Conservation (phyloP, 345 rosid genomes). For the Sapria himalayana region DNA sequence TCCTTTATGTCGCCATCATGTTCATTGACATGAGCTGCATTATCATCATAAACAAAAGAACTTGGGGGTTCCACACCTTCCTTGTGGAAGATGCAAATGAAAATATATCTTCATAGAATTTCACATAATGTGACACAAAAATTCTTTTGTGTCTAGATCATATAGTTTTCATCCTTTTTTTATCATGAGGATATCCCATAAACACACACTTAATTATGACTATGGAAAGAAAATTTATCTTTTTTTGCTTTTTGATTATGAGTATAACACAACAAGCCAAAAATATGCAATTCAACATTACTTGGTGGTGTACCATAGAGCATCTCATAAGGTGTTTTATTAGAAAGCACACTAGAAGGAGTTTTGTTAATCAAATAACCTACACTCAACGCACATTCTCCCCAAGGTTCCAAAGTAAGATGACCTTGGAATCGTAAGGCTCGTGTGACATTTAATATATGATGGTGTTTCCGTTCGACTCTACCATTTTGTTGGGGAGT, state of each 20-base stretch:
- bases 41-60: slow-evolving; percentile 1
- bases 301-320: background rate
- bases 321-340: background rate
- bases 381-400: background rate
- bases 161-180: background rate
- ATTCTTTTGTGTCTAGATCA: background rate
- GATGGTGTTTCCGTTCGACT: slow-evolving; percentile 1
- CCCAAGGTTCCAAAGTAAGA: background rate
- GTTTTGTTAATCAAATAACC: background rate
- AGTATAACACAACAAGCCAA: background rate
- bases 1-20: too few relatives aligned
- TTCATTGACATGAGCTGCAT: background rate
- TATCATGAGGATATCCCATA: background rate
- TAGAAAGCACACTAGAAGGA: background rate
- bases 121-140: background rate
- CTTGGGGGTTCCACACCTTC: background rate
- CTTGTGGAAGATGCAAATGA: background rate
- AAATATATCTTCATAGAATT: background rate
- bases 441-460: slow-evolving; percentile 1
- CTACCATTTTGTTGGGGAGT: slow-evolving; percentile 8
- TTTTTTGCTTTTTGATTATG: background rate
- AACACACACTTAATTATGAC: background rate
- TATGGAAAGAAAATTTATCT: background rate
- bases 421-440: background rate
- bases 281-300: background rate